Base-by-base conservation (phyloP, 2,329 filamentous ascomycete genomes). In the Tricladium varicosporioides region DNA sequence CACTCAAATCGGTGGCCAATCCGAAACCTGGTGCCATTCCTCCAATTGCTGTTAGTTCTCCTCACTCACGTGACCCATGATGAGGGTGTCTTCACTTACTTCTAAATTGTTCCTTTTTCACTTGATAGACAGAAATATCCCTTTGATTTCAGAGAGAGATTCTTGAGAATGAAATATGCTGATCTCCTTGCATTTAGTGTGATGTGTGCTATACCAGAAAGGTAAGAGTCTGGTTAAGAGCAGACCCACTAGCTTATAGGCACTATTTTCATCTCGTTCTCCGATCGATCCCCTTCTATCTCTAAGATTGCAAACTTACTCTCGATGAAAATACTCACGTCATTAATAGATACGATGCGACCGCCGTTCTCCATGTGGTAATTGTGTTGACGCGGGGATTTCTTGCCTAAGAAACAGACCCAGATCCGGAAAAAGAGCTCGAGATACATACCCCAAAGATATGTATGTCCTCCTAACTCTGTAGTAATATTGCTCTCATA, bases 161-260 rank as follows among this genome's bases (percentile, higher is more conserved):
- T 27, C 7, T 27, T 27, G 22, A 7, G 22, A 27, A 27, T 27
- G 7, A 27, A 27, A 27, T 7, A 27, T 27, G 22, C 22, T 27
- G 7, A 27, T 27, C 7, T 27, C 3, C 22, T 27, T 7, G 22
- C 7, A 27, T 46, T 33, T 50, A 57, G 51, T 57, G 54, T 36
- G 54, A 60, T 47, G 42, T 42, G 15, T 60, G 58, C 22, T 56
- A 57, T 47, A 16, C 27, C 14, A 52, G 54, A 52, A 60, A 60
- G 36, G 54, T 54, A 18, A 9, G 11, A 48, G 22, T 27, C 3
- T 27, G 22, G 7, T 27, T 27, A 7, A 27, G 22, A 27, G 22
- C 22, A 27, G 22, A 27, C 22, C 22, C 22, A 27, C 22, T 7
- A 27, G 22, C 22, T 7, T 27, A 3, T 7, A 27, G 3, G 22